Conservation (phyloP, 78 protist species). For the Diacronema lutheri region DNA sequence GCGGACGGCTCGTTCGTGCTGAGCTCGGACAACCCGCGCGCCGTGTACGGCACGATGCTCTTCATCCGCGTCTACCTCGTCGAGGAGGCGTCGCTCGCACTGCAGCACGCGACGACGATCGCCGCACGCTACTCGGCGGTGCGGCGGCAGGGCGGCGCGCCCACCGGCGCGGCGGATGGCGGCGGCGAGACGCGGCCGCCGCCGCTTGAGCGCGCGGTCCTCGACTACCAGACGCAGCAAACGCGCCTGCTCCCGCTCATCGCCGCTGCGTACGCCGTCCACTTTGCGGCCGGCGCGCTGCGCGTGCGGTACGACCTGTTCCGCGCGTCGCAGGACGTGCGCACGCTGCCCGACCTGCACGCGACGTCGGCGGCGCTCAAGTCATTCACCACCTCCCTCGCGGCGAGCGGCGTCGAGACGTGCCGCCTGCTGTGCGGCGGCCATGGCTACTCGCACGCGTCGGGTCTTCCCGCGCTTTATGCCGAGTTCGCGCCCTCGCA, state of each 20-base stretch:
- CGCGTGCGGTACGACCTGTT: neutral
- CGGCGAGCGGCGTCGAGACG: constrained; percentile 59
- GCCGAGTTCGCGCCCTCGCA: constrained; percentile 13
- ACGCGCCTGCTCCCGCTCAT: constrained; percentile 31
- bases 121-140: constrained; percentile 61
- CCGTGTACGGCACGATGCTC: constrained; percentile 58
- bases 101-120: constrained; percentile 42
- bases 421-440: constrained; percentile 75
- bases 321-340: neutral
- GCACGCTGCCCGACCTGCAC: constrained; percentile 62
- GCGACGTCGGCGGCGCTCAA: constrained; percentile 76
- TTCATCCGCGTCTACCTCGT: constrained; percentile 42
- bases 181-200: too few species aligned
- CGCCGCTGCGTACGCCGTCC: constrained; percentile 34
- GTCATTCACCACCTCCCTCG: constrained; percentile 41
- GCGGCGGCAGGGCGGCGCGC: constrained; percentile 50
- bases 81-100: constrained; percentile 21
- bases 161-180: neutral
- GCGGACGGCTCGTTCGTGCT: constrained; percentile 47
- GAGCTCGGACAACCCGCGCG: constrained; percentile 55
- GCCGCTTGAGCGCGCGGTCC: constrained; percentile 19
- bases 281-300: constrained; percentile 1
- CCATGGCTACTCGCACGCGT: constrained; percentile 62
- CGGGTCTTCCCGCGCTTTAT: constrained; percentile 47
- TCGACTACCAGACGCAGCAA: constrained; percentile 60